Base-by-base conservation (phyloP, 1,284 basidiomycete genomes). In the Sporisorium iseilematis-ciliati region DNA sequence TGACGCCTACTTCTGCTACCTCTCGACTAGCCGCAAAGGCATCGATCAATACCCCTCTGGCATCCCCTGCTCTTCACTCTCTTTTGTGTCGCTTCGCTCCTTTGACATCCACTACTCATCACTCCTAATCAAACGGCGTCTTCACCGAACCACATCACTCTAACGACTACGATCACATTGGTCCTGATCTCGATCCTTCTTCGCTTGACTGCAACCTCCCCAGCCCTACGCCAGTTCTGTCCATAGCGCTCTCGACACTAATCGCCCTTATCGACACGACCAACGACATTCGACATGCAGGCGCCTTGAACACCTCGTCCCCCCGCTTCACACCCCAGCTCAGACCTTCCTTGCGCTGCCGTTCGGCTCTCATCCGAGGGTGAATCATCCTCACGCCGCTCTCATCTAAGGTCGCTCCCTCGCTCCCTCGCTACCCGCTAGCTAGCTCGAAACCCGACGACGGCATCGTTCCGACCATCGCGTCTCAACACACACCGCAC, bases 281-380 rank as follows among this genome's bases (percentile, higher is more conserved):
- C 52, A 25, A 23, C 2, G 25, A 23, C 46, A 20, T 52, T 49
- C 66, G 56, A 63, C 10, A 68, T 68, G 66, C 55, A 62, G 40
- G 45, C 25, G 31, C 66, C 50, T 42, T 68, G 33, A 59, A 20
- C 48, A 45, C 4, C 66, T 55, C 45, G 29, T 48, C 12, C 21
- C 12, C 21, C 38, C 33, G 23, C 25, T 46, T 61, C 58, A 29
- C 21, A 7, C 21, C 29, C 49, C 54, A 57, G 57, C 65, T 53
- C 40, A 29, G 8, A 40, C 49, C 25, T 35, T 35, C 33, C 54
- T 66, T 26, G 52, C 53, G 57, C 57, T 59, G 51, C 48, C 5
- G 57, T 42, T 49, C 33, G 52, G 50, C 38, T 38, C 29, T 45
- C 51, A 38, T 54, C 26, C 18, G 31, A 38, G 52, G 25, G 41